Evolutionary conservation across 1,284 basidiomycete genomes (phyloP), one percentile per base, ranked within the genome.

Genomic region (Tilletia walkeri): DNA sequence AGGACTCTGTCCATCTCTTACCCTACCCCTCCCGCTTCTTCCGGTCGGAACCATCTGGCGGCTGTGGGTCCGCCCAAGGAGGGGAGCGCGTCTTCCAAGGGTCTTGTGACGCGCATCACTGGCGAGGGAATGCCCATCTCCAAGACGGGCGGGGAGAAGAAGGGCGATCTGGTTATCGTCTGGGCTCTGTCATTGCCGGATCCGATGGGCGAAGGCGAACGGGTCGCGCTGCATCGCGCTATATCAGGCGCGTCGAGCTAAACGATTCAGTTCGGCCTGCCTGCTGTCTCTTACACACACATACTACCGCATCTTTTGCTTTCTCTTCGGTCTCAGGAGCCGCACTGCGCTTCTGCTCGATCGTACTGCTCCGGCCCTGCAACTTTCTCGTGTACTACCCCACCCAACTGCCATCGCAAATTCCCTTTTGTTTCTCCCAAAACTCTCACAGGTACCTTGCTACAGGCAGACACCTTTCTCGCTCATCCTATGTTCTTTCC

Each of bases 81-180:
- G n/a, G 59, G 59, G 1, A 39, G 36, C 18, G 34, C 59, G 16
- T 39, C 59, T 1, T 63, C 59, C 12, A 63, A 63, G 34, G 81
- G 81, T 4, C 75, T 76, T 63, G 79, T 79, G n/a, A 82, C 81
- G 2, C 75, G 80, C 38, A 68, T 83, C 53, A 76, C 80, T 1
- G 75, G 75, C 54, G 80, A 82, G 54, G 82, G 82, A 1, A 82
- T 83, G 81, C 82, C 82, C 1, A 82, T 83, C 65, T 76, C 75
- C 50, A 82, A 82, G 67, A 76, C 75, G 6, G 74, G 72, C 9
- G 81, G 81, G 5, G 74, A 78, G 50, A 70, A 63, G n/a, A 78
- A 78, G 69, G 82, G 82, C 50, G 82, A 83, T 66, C 67, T 83
- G 20, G 76, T 83, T 36, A 76, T 82, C 1, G 76, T 78, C 69